Evolutionary conservation across 805 yeast species (phyloP), one percentile per base, ranked within the genome.

Genomic region (Ogataea minuta): DNA sequence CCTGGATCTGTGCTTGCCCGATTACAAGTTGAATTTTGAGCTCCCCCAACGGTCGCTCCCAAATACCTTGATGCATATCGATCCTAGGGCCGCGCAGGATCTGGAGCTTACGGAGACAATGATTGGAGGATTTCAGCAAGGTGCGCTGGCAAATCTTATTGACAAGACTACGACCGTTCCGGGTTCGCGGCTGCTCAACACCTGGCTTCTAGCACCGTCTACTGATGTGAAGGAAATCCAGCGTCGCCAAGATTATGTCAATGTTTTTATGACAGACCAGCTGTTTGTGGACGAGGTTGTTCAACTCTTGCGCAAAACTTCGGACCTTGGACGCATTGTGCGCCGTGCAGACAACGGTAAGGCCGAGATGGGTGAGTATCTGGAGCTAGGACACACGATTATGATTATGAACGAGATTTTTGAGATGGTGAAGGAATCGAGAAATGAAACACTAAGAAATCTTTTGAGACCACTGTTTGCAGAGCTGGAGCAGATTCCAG

Each of bases 131-230:
- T 71, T 77, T 11, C 66, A 61, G n/a, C 71, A 70, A 6, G 95
- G 95, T 0, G 80, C 95, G 0, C 60, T 91, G 15, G 66, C 86
- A 4, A 74, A 77, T n/a, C 72, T 84, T 0, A 73, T 93, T 3
- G 75, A 77, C 42, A 66, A 83, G 36, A 91, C 98, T 0, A 77
- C 75, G 3, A 88, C 98, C 0, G 71, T 81, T 1, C 79, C 93
- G 0, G 98, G 98, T 0, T 67, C 95, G 0, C 66, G 98, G 28
- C 54, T 84, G n/a, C 63, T 93, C 9, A 74, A 81, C 6, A 79
- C 81, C 36, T 88, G 97, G 96, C 63, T 91, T 4, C 71, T 85
- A 17, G 78, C 87, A 2, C 99, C 99, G 0, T 72, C 86, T 0
- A 71, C 83, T 8, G 74, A 82, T 51, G 52, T 74, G 0, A 50